A percentile compares a stretch with the other conserved stretches of the same genome.
Evolutionary conservation across 2,329 filamentous ascomycete genomes (phyloP).

Genomic region (Biscogniauxia mediterranea): DNA sequence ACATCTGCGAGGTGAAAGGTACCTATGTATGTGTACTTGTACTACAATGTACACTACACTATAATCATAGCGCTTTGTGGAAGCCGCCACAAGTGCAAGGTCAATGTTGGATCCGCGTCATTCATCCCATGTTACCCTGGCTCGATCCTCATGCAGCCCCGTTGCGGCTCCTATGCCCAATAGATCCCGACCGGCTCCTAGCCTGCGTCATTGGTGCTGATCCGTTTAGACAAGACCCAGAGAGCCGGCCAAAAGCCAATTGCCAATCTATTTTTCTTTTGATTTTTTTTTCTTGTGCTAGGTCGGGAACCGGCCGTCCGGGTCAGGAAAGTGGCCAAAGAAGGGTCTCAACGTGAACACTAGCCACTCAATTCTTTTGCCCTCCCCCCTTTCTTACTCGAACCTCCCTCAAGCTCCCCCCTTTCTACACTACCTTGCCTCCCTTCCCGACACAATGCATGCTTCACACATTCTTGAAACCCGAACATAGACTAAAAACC

Average conservation of each 20-base stretch:
- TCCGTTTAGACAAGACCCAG: not conserved
- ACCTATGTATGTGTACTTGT: too few relatives aligned
- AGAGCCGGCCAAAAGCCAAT: not conserved
- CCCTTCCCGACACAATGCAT: not conserved
- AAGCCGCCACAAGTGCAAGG: not conserved
- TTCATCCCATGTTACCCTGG: not conserved
- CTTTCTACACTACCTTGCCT: too few relatives aligned
- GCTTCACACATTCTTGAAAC: slow-evolving; percentile 1
- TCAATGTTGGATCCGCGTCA: not conserved
- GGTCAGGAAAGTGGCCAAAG: not conserved
- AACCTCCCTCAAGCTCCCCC: too few relatives aligned
- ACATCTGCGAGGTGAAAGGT: too few relatives aligned
- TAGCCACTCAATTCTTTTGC: not conserved
- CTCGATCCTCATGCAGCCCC: slow-evolving; percentile 2
- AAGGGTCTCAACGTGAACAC: not conserved
- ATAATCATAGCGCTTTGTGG: not conserved
- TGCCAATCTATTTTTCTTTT: not conserved
- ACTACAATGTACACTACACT: too few relatives aligned
- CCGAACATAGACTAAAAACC: not conserved
- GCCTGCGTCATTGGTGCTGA: not conserved
- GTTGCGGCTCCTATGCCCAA: slow-evolving; percentile 1
- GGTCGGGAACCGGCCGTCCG: not conserved
- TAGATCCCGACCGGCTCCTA: not conserved
- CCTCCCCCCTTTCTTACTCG: not conserved
- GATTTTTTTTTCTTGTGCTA: not conserved